These are phyloP conservation scores for Xylariales sp. DNA, from an alignment of 2,329 filamentous ascomycete species.

Conservation along the genomic window DNA sequence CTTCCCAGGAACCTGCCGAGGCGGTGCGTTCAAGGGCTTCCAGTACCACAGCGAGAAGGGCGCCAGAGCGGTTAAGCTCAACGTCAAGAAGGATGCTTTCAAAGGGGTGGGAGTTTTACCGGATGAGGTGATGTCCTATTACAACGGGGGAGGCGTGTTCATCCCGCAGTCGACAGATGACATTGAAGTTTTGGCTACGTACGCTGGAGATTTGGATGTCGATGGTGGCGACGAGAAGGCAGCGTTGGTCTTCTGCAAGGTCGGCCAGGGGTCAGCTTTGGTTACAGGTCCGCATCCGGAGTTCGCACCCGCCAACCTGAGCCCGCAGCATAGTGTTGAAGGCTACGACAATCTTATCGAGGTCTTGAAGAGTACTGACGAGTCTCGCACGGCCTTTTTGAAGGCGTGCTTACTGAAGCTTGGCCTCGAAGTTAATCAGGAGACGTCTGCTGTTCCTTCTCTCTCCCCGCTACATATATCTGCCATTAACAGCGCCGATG, in stretches of 20 bases:
- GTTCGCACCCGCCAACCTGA: conserved; percentile 79
- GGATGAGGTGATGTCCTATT: conserved; percentile 70
- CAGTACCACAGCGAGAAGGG: conserved; percentile 85
- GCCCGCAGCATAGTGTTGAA: conserved; percentile 59
- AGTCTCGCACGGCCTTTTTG: conserved; percentile 66
- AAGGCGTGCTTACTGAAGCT: conserved; percentile 76
- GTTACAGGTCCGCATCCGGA: conserved; percentile 91
- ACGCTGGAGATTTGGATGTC: conserved; percentile 68
- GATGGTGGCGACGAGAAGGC: conserved; percentile 69
- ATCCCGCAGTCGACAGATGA: conserved; percentile 65
- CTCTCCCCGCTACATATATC: conserved; percentile 82
- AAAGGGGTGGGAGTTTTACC: conserved; percentile 44
- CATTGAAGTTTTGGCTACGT: conserved; percentile 79
- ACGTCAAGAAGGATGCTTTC: conserved; percentile 58
- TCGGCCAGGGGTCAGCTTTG: conserved; percentile 74
- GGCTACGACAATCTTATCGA: conserved; percentile 68
- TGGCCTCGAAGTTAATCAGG: conserved; percentile 70
- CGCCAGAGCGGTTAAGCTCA: conserved; percentile 66
- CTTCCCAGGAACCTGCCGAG: conserved; percentile 81
- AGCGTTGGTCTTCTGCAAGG: conserved; percentile 76
- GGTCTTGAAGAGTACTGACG: conserved; percentile 63
- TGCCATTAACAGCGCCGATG: conserved; percentile 57
- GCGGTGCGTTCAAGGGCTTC: conserved; percentile 84
- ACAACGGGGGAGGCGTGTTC: conserved; percentile 93
- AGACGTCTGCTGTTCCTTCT: conserved; percentile 66